A percentile compares a stretch with the other conserved stretches of the same genome.
These are phyloP conservation scores for Coprinellus micaceus DNA, from an alignment of 768 basidiomycete species.

Conservation along the genomic window DNA sequence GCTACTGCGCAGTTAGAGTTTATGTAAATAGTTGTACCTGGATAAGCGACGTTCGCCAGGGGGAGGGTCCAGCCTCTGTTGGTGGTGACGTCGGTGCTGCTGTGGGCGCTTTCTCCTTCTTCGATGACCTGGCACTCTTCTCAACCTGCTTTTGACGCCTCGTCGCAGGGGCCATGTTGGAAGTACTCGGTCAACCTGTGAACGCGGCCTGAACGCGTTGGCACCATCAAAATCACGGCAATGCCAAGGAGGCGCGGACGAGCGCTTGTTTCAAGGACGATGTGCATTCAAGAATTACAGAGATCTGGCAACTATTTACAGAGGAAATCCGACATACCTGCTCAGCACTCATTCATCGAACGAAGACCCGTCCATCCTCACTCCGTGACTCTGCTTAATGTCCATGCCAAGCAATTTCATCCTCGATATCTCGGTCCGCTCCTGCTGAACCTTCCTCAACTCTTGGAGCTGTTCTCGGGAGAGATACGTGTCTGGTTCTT, in stretches of 20 bases:
- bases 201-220: no score
- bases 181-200: no score
- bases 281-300: background rate
- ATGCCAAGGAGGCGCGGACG: no score
- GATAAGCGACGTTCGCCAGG: background rate
- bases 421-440: slow-evolving; percentile 78
- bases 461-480: slow-evolving; percentile 78
- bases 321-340: background rate
- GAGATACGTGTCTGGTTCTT: slow-evolving; percentile 72
- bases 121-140: no score
- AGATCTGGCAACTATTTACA: background rate
- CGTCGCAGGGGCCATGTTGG: no score
- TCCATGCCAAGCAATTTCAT: slow-evolving; percentile 90
- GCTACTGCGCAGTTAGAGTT: no score
- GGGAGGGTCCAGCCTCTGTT: no score
- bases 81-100: no score
- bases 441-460: slow-evolving; percentile 77
- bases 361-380: slow-evolving; percentile 71
- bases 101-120: no score
- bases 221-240: no score
- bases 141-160: no score
- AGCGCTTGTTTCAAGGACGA: no score
- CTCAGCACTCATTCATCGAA: slow-evolving; percentile 22
- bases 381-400: slow-evolving; percentile 78
- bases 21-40: background rate